These are phyloP conservation scores for Coix lacrymajobi DNA, from an alignment of 176 grass and related monocot genomes.

Conservation along the genomic window DNA sequence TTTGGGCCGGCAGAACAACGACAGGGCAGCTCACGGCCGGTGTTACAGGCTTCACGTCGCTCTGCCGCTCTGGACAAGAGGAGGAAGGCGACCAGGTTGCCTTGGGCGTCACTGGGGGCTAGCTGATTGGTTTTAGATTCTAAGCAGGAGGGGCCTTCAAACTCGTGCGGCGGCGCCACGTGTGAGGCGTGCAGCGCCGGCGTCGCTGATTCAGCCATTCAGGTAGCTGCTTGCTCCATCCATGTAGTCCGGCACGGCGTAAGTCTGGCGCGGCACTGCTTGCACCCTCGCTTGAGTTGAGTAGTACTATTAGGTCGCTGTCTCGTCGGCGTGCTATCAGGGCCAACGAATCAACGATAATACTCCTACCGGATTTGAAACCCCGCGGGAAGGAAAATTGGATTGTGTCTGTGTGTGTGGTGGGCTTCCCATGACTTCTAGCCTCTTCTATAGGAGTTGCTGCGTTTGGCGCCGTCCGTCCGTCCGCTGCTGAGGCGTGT, in stretches of 20 bases:
- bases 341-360: too few relatives aligned
- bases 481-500: neutral
- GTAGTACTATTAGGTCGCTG: too few relatives aligned
- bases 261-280: neutral
- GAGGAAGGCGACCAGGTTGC: too few relatives aligned
- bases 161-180: neutral
- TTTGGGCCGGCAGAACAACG: neutral
- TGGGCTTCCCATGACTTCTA: too few relatives aligned
- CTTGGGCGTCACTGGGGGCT: neutral
- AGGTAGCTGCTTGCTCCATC: neutral
- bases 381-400: too few relatives aligned
- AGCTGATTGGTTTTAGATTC: neutral
- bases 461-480: neutral
- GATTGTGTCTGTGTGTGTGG: too few relatives aligned
- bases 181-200: neutral
- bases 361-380: too few relatives aligned
- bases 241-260: neutral
- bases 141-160: neutral
- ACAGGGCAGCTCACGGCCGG: neutral
- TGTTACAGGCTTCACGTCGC: neutral
- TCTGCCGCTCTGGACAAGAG: neutral
- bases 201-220: too few relatives aligned
- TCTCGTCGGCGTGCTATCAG: too few relatives aligned
- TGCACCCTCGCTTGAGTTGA: neutral
- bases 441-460: too few relatives aligned